Evolutionary conservation across 75 land plant genomes (phyloP), one percentile per base, ranked within the genome.

Genomic region (Pinus taeda): DNA sequence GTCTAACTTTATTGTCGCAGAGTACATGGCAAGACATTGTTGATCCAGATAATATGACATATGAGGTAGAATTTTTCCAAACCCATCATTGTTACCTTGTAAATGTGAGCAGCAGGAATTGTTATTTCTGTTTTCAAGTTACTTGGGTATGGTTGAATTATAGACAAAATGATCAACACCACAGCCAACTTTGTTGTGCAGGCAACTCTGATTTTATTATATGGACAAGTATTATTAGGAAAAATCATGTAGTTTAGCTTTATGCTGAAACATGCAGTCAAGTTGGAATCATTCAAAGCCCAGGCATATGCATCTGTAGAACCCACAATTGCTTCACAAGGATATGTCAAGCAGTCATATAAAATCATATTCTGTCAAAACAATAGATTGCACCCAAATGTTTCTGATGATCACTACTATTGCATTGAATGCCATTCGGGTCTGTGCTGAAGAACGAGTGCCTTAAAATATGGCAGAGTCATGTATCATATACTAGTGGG

Each of bases 31-130:
- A 92, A 81, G 95, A 88, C 65, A 81, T 83, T 73, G 59, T 93
- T 82, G 96, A 93, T 82, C 96, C 96, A 45, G 96, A 93, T 79
- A 84, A 85, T 79, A 93, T 93, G 96, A 85, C 96, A 36, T 93
- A 93, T 78, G 96, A 93, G 96, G 96, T 93, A 71, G 42, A 69
- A 42, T 20, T 69, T 69, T 11, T 69, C 71, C 49, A 67, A 67
- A 42, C 53, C 22, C 49, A 37, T 39, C n/a, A 18, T 39, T 42
- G 49, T 4, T 36, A 7, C 53, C 53, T 49, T 49, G 12, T 49
- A 11, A 49, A 45, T 8, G 11, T 45, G 42, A 69, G 71, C 71
- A 18, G 7, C 18, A 37, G 17, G 69, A 65, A 5, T 15, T 65
- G 36, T 33, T 33, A 3, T 65, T 65, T 33, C 64, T 6, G 30